Evolutionary conservation across 2,329 filamentous ascomycete genomes (phyloP), one percentile per base, ranked within the genome.

Genomic region (Epichloe uncinata): DNA sequence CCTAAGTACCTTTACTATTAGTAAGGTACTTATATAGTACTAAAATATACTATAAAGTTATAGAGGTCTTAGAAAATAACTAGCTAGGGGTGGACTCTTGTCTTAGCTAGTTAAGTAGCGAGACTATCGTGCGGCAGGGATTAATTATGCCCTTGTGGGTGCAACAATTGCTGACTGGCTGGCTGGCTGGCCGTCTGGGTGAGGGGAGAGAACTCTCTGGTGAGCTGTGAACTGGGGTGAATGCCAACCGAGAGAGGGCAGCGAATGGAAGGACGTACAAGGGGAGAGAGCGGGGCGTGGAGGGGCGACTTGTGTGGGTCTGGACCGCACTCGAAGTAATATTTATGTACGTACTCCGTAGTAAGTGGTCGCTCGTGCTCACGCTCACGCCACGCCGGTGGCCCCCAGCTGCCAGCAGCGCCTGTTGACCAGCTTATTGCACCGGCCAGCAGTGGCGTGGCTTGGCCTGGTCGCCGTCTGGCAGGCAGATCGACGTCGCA

Each of bases 401-500:
- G 38, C 16, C 38, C 16, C 38, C 16, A 40, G 16, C 38, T 18
- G 38, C 26, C 26, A 30, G 26, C 9, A 30, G 26, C 8, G 26
- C 30, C 26, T 11, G 26, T 30, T 30, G 1, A 9, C 26, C 3
- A 9, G 26, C 26, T 30, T 30, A 1, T 18, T 34, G 37, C 45
- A 16, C 37, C 45, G 16, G 15, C 30, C 37, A 48, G 45, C 45
- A n/a, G 46, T 42, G 46, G 45, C 45, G 45, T 41, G 35, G 36
- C 36, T 37, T 42, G 36, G 36, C 36, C n/a, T 37, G 36, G 13
- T 37, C 36, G 13, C 36, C 36, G 36, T 37, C 36, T n/a, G 36
- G 36, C 36, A 15, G 13, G 13, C 36, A 18, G 2, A 8, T 30
- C 38, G 15, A 6, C 4, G 33, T 37, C 35, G 35, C 45, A 47